A percentile compares a stretch with the other conserved stretches of the same genome.
Evolutionary conservation across 306 rosid species (phyloP).

Genomic region (Quercus agrifolia): DNA sequence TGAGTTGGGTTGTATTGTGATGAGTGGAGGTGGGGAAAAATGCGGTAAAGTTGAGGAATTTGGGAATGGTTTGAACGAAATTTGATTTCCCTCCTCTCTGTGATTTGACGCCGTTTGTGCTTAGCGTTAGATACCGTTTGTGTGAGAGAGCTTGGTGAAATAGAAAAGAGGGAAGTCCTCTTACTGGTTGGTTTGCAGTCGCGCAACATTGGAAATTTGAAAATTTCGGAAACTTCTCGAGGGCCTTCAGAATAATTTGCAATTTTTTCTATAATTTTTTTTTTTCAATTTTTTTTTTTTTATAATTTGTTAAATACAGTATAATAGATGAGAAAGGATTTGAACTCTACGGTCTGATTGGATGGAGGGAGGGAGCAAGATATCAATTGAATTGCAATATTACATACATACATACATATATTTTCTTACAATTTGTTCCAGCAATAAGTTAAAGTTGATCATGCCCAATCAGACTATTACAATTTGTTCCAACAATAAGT

Average conservation of each 20-base stretch:
- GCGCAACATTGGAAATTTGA: neutral
- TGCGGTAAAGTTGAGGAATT: neutral
- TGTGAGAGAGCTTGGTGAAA: neutral
- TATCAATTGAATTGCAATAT: too few relatives aligned
- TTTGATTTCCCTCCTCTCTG: constrained; percentile 48
- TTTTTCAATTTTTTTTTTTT: too few relatives aligned
- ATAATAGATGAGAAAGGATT: too few relatives aligned
- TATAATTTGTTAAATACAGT: too few relatives aligned
- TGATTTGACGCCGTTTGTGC: constrained; percentile 30
- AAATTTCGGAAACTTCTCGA: neutral
- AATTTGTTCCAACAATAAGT: too few relatives aligned
- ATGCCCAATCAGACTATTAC: too few relatives aligned
- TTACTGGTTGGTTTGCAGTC: neutral
- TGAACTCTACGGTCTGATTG: too few relatives aligned
- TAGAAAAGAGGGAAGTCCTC: neutral
- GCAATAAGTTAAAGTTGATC: too few relatives aligned
- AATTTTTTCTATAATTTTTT: too few relatives aligned
- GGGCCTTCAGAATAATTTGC: neutral
- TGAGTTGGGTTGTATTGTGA: neutral
- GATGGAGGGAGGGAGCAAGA: too few relatives aligned
- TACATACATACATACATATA: too few relatives aligned
- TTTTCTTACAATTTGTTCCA: too few relatives aligned
- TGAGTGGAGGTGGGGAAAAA: neutral
- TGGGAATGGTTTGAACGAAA: constrained; percentile 21
- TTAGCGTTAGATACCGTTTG: constrained; percentile 14